Percentiles rank a stretch among this genome's conserved stretches.
phyloP scores from a whole-genome alignment of 2,329 filamentous ascomycete genomes.

The Alternaria angustiovoidea region DNA sequence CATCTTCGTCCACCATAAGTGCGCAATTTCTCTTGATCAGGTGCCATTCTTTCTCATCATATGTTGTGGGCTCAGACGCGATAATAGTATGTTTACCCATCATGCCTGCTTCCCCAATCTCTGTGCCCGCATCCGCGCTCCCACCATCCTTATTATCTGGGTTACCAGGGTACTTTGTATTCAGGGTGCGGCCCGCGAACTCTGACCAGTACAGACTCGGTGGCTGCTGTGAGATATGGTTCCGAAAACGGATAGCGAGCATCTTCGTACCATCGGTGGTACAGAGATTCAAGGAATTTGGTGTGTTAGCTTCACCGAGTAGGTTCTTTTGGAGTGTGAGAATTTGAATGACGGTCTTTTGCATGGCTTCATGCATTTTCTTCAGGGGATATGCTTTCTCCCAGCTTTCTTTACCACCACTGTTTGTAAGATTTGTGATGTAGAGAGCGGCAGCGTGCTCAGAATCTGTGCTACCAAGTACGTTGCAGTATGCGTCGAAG shows the following conservation, averaged over 20 bases:
- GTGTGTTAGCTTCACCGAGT: constrained; percentile 51
- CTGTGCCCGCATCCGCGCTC: constrained; percentile 46
- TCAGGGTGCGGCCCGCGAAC: constrained; percentile 61
- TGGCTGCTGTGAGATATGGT: constrained; percentile 61
- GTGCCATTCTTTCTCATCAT: constrained; percentile 61
- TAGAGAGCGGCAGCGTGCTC: constrained; percentile 62
- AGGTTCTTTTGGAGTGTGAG: constrained; percentile 56
- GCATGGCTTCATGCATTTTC: constrained; percentile 57
- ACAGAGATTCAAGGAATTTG: constrained; percentile 63
- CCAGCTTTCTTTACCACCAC: constrained; percentile 52
- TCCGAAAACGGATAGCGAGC: constrained; percentile 62
- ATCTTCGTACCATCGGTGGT: constrained; percentile 60
- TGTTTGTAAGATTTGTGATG: constrained; percentile 56
- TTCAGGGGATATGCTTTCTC: constrained; percentile 53
- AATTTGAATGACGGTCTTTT: constrained; percentile 57
- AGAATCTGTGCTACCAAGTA: constrained; percentile 62
- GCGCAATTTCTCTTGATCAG: constrained; percentile 59
- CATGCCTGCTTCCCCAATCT: constrained; percentile 49
- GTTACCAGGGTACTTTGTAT: constrained; percentile 61
- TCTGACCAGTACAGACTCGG: constrained; percentile 61
- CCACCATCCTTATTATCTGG: constrained; percentile 52
- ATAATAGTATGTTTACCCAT: constrained; percentile 63
- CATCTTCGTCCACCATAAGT: constrained; percentile 54
- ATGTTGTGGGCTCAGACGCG: constrained; percentile 64
- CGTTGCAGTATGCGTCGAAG: constrained; percentile 58